These are phyloP conservation scores for Hypomontagnella monticulosa DNA, from an alignment of 495 filamentous ascomycete species.

Conservation along the genomic window DNA sequence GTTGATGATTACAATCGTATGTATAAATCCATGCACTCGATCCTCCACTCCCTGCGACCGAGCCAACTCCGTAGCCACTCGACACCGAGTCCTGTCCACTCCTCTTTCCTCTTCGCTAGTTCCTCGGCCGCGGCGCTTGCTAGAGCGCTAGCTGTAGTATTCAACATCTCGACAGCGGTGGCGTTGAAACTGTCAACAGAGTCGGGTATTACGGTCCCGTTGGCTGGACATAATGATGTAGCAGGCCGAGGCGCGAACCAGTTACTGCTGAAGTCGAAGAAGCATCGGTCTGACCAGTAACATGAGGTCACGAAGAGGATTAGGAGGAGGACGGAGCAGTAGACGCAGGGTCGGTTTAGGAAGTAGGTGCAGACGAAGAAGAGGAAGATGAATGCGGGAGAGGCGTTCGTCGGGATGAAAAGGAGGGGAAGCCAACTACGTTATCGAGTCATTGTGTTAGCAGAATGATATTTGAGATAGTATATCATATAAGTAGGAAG, in stretches of 20 bases:
- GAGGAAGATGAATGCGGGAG: constrained; percentile 85
- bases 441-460: constrained; percentile 8
- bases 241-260: constrained; percentile 77
- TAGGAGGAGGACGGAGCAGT: constrained; percentile 88
- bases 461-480: neutral
- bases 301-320: constrained; percentile 90
- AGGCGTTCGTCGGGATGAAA: constrained; percentile 81
- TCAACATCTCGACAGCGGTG: constrained; percentile 68
- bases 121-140: constrained; percentile 73
- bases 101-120: constrained; percentile 62
- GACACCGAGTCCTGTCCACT: constrained; percentile 83
- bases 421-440: constrained; percentile 76
- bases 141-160: constrained; percentile 73
- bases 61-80: constrained; percentile 83
- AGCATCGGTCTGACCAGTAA: constrained; percentile 90
- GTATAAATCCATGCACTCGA: constrained; percentile 85
- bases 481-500: no score
- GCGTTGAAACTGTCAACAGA: constrained; percentile 53
- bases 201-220: constrained; percentile 46
- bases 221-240: constrained; percentile 37
- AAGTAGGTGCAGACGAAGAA: constrained; percentile 92
- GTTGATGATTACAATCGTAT: constrained; percentile 65
- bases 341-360: constrained; percentile 87
- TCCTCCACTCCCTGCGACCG: constrained; percentile 79
- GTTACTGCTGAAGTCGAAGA: constrained; percentile 83